Evolutionary conservation across 257 asterid species (phyloP), one percentile per base, ranked within the genome.

Genomic region (Solanum commersonii): DNA sequence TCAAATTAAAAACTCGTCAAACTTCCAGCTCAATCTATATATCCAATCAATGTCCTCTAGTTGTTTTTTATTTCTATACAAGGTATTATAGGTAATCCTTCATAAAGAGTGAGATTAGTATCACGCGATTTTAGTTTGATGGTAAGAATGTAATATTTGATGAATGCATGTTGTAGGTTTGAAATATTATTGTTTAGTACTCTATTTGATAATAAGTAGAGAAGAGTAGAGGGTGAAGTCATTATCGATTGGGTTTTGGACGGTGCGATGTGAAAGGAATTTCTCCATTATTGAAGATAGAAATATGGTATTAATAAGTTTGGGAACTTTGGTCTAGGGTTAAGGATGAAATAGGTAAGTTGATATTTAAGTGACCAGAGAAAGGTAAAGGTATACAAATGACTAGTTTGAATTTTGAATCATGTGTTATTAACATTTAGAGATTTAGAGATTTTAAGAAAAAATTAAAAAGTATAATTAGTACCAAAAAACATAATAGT

Each of bases 1-100:
- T 46, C 85, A 81, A 46, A 71, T 71, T 14, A 0, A 33, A 18
- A 71, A 27, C 68, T 81, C 46, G 85, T 81, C 85, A 81, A 81
- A 81, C 85, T 27, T 79, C 67, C 67, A 79, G 65, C 84, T 79
- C 84, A 25, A 14, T 12, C 23, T 14, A 25, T 40, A 4, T 40
- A 73, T 34, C 16, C 46, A 20, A 34, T 18, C 46, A 73, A 73
- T 20, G 49, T 35, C 82, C 14, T 10, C 31, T 5, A 10, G 52
- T 10, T 74, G n/a, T 22, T 29, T 35, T 72, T 72, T 33, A 34
- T 27, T 33, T 31, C 3, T 71, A 71, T 7, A 8, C 13, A 8
- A 22, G 20, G 67, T 59, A 22, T 8, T 59, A 20, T 5, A 35
- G 0, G 16, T 35, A 73, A 34, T 9, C 8, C 4, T 31, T 31